These are phyloP conservation scores for Pseudonectria foliicola DNA, from an alignment of 2,329 filamentous ascomycete genomes.

Conservation along the genomic window DNA sequence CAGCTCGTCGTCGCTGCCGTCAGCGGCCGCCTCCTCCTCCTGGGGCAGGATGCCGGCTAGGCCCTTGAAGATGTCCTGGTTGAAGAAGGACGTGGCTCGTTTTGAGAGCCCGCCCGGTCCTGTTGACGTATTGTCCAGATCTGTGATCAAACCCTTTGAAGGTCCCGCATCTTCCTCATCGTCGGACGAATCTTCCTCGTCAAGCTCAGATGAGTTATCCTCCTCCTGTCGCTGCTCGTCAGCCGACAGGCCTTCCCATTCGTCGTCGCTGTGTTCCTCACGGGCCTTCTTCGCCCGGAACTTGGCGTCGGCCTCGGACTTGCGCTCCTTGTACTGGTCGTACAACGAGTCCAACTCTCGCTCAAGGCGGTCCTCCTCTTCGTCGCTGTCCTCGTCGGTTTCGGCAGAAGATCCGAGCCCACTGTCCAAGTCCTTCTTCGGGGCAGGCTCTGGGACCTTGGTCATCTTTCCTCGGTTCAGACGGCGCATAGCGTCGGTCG, in stretches of 20 bases:
- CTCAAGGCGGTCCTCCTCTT: slow-evolving; percentile 77
- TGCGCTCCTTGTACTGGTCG: slow-evolving; percentile 72
- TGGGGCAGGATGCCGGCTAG: slow-evolving; percentile 61
- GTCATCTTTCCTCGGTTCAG: slow-evolving; percentile 68
- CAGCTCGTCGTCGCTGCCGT: slow-evolving; percentile 22
- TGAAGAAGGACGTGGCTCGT: slow-evolving; percentile 82
- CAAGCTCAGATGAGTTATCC: slow-evolving; percentile 47
- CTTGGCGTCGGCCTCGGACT: slow-evolving; percentile 75
- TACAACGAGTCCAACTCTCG: slow-evolving; percentile 83
- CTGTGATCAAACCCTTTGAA: slow-evolving; percentile 26
- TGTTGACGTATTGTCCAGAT: slow-evolving; percentile 35
- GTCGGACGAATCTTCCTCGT: slow-evolving; percentile 41
- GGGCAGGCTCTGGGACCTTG: slow-evolving; percentile 49
- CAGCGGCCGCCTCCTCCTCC: slow-evolving; percentile 15
- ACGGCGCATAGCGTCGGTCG: slow-evolving; percentile 60
- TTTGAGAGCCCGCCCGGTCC: slow-evolving; percentile 59
- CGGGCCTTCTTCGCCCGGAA: slow-evolving; percentile 84
- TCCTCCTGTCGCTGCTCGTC: slow-evolving; percentile 50
- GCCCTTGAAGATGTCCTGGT: slow-evolving; percentile 87
- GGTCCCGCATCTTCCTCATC: slow-evolving; percentile 24
- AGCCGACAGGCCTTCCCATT: slow-evolving; percentile 84
- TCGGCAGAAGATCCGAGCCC: slow-evolving; percentile 48
- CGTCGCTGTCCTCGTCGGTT: slow-evolving; percentile 59
- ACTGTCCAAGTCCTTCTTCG: slow-evolving; percentile 51
- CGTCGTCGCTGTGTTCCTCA: slow-evolving; percentile 73